Evolutionary conservation across 225 moss, liverwort and hornwort species (phyloP), one percentile per base, ranked within the genome.

Genomic region (Physcomitrellopsis africana): DNA sequence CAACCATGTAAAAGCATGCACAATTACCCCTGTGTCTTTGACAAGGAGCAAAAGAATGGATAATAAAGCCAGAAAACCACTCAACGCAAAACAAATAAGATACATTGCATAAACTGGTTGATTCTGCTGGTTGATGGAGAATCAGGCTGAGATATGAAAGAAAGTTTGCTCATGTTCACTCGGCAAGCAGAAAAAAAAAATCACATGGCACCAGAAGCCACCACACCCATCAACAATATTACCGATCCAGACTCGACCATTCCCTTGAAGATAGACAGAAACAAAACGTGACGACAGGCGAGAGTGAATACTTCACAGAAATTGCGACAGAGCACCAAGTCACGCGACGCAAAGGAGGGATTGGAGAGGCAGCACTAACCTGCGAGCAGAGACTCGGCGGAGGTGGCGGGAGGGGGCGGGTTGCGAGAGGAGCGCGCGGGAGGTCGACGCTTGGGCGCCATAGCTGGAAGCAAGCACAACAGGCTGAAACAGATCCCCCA

Each of bases 361-460:
- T 10, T 11, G 46, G 24, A 58, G 23, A 26, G 24, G 22, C 3
- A 58, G 22, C 10, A 4, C 42, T 37, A 23, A 85, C 85, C 82
- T 60, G 85, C 61, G 23, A 85, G 85, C 29, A 85, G 0, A 0
- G 76, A 71, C 17, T 76, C 82, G 55, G 65, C 66, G 32, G 82
- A 79, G 23, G 82, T 76, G 16, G 56, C 65, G 48, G 65, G 69
- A 26, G 55, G 51, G 9, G 72, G 65, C 32, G 79, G 79, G 2
- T 52, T 46, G 23, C 74, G 66, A 14, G 78, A 67, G 37, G 74
- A 62, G 3, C 85, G 85, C 10, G 68, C 13, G 9, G 75, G n/a
- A 68, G 81, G 79, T 32, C 79, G 76, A 65, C 79, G 79, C 61
- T 66, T 79, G 8, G 85, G 82, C 65, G 79, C 82, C 85, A 85